Conservation (phyloP, 768 basidiomycete species). For the Sarcodon sp. region DNA sequence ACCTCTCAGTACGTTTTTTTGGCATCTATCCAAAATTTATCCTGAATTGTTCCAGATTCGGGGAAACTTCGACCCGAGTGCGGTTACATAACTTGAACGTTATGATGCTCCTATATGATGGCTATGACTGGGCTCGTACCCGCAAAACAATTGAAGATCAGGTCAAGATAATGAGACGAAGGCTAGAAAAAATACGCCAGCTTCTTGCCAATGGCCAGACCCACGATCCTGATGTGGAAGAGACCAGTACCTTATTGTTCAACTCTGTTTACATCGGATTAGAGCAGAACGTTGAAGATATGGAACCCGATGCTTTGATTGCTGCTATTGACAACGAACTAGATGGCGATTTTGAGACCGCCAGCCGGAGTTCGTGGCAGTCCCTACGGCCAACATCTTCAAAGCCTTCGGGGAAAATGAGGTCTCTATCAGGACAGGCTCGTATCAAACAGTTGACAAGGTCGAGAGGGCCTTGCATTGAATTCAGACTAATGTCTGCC, state of each 20-base stretch:
- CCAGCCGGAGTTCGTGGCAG: conserved; percentile 84
- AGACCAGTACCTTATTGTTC: conserved; percentile 69
- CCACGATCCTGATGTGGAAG: conserved; percentile 63
- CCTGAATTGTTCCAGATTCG: conserved; percentile 19
- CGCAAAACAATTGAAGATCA: conserved; percentile 81
- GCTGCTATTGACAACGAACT: conserved; percentile 92
- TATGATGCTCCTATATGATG: conserved; percentile 72
- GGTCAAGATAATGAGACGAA: conserved; percentile 76
- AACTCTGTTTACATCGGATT: conserved; percentile 92
- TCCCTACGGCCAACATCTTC: conserved; percentile 43
- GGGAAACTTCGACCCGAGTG: conserved; percentile 36
- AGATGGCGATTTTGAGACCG: conserved; percentile 60
- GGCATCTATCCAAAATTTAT: neutral
- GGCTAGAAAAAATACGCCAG: conserved; percentile 82
- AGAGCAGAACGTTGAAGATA: conserved; percentile 58
- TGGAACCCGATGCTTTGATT: conserved; percentile 67
- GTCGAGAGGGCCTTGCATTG: conserved; percentile 71
- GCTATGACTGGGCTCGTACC: conserved; percentile 88
- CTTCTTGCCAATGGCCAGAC: conserved; percentile 84
- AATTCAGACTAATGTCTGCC: conserved; percentile 60
- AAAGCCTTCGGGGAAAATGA: conserved; percentile 25
- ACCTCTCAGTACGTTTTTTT: conserved; percentile 25
- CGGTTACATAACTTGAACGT: conserved; percentile 50
- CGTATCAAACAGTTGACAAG: conserved; percentile 37
- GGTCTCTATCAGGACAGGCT: neutral